phyloP scores from a whole-genome alignment of 768 basidiomycete genomes.

The Flagelloscypha sp. region DNA sequence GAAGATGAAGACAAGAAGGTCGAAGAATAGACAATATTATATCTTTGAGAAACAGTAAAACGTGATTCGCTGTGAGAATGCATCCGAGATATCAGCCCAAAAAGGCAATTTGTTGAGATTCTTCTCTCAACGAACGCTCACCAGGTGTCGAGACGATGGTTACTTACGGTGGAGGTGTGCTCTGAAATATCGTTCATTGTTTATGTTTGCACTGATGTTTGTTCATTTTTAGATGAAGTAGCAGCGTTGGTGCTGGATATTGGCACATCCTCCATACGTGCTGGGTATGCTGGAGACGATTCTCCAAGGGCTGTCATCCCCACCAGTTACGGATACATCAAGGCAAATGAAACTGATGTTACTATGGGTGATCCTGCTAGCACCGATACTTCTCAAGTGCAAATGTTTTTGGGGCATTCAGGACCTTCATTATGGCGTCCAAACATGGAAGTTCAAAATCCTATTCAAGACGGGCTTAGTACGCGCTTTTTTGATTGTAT shows the following conservation, averaged over 20 bases:
- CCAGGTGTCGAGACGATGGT: constrained; percentile 46
- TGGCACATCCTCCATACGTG: constrained; percentile 81
- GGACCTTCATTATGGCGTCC: constrained; percentile 86
- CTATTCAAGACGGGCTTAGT: constrained; percentile 82
- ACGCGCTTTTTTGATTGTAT: constrained; percentile 18
- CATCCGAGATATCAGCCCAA: too few relatives aligned
- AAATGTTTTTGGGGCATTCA: constrained; percentile 77
- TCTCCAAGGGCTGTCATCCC: constrained; percentile 89
- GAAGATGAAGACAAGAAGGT: constrained; percentile 13
- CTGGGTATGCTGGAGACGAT: constrained; percentile 97
- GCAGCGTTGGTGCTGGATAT: constrained; percentile 94
- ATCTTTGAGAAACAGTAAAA: not conserved
- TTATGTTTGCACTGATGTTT: constrained; percentile 4
- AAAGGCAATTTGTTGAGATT: not conserved
- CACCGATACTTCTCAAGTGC: constrained; percentile 37
- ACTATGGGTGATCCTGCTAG: constrained; percentile 40
- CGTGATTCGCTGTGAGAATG: too few relatives aligned
- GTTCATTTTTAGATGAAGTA: constrained; percentile 72
- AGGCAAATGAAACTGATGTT: constrained; percentile 39
- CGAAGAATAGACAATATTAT: not conserved
- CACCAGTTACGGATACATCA: constrained; percentile 74
- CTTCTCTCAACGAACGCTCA: not conserved
- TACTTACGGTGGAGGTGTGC: constrained; percentile 79
- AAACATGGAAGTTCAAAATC: constrained; percentile 82
- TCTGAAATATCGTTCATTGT: constrained; percentile 1